Evolutionary conservation across 73 alveolate species (phyloP).

Genomic region (Paramecium sonneborni): DNA sequence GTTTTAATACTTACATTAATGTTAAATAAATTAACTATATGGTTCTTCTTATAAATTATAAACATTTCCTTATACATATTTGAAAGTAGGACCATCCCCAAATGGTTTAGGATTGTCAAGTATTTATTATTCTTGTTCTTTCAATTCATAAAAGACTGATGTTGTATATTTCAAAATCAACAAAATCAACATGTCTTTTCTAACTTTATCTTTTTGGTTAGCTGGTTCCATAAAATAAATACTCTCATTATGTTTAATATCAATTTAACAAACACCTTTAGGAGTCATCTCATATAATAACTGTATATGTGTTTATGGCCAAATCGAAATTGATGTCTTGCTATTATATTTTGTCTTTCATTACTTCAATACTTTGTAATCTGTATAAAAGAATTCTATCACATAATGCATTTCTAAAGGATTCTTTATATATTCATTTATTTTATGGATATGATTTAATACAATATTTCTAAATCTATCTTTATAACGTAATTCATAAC

Average conservation of each 20-base stretch:
- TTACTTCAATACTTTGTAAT: background rate
- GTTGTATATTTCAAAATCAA: background rate
- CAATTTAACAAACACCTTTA: background rate
- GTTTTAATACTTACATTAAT: background rate
- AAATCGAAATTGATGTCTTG: background rate
- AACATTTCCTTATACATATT: background rate
- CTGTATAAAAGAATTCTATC: conserved; percentile 19
- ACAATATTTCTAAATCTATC: background rate
- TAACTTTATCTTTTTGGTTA: conserved; percentile 3
- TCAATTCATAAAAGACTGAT: background rate
- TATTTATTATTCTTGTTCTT: background rate
- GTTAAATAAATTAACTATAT: background rate
- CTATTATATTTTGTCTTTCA: background rate
- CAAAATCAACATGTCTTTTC: background rate
- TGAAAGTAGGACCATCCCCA: background rate
- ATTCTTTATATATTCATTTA: background rate
- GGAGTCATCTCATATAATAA: conserved; percentile 11
- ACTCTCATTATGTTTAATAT: background rate
- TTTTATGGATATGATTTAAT: background rate
- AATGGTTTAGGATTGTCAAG: background rate
- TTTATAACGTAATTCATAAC: background rate
- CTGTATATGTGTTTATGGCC: conserved; percentile 5
- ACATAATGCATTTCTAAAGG: background rate
- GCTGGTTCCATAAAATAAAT: conserved; percentile 33
- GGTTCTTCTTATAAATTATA: background rate